phyloP scores from a whole-genome alignment of 257 asterid genomes.

The Solanum rostratum region DNA sequence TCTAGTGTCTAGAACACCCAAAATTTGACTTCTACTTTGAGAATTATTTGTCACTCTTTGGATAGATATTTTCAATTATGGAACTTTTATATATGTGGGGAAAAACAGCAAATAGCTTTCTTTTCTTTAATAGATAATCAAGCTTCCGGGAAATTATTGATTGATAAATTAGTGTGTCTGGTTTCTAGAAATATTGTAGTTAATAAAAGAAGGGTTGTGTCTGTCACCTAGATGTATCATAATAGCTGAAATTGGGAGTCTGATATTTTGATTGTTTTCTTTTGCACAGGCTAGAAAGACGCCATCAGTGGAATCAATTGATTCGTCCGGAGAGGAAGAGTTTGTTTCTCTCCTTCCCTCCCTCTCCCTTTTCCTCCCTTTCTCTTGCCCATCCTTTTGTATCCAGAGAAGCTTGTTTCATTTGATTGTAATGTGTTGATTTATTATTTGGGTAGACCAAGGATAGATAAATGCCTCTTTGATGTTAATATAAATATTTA shows the following conservation, averaged over 20 bases:
- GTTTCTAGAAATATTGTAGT: not conserved
- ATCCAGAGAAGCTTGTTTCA: not conserved
- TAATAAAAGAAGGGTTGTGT: not conserved
- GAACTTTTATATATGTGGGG: not conserved
- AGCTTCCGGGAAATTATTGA: not conserved
- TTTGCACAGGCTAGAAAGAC: constrained; percentile 54
- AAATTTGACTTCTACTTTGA: not conserved
- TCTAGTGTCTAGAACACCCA: not conserved
- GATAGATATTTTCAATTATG: not conserved
- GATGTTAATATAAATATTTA: not conserved
- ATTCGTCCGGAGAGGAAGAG: constrained; percentile 98
- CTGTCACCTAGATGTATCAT: not conserved
- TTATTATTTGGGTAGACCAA: not conserved
- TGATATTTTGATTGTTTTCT: constrained; percentile 6
- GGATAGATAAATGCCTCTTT: not conserved
- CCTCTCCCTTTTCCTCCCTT: not conserved
- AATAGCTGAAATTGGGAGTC: not conserved
- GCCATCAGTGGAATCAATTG: constrained; percentile 63
- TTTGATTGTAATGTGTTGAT: not conserved
- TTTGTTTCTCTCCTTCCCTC: constrained; percentile 19
- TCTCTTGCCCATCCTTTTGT: not conserved
- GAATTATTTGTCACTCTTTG: not conserved
- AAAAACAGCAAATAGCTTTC: not conserved
- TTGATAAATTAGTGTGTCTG: not conserved
- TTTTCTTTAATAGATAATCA: not conserved